Base-by-base conservation (phyloP, 1,284 basidiomycete species). In the Cryptococcus sp. region DNA sequence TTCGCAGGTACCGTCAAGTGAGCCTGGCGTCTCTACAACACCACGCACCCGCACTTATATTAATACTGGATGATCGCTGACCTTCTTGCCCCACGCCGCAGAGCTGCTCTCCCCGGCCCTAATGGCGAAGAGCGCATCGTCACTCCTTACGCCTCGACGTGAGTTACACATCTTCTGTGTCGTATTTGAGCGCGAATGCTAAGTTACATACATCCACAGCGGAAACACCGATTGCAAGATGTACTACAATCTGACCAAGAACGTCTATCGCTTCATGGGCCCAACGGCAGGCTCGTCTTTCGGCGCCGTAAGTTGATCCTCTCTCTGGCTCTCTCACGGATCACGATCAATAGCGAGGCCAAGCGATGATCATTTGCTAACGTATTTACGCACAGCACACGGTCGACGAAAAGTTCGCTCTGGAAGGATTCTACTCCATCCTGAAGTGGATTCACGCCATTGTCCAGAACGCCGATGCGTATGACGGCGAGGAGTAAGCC, bases 1-100 rank as follows among this genome's bases (percentile, higher is more conserved):
- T 78, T 79, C 50, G 74, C 74, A 0, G 78, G 78, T 1, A 75
- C 74, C 2, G 68, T 77, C 55, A 70, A 73, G 68, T 70, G 52
- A 53, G 67, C 59, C 29, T 22, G 6, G 19, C 4, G 25, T n/a
- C 29, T 4, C 29, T 34, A 34, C 29, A 34, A 7, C 2, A 34
- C 29, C 29, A 34, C 29, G 13, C 29, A 4, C 8, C 29, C 8
- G 13, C 2, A 34, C 2, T 34, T 7, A 2, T 2, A 34, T 34
- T 34, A 13, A 34, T 13, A 5, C 5, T 7, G 3, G 8, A 10
- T 13, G 41, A 7, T 29, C 2, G 20, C n/a, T 16, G 49, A 38
- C 29, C 17, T 37, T 22, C 17, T 26, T 20, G 16, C 20, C 25
- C n/a, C 19, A 16, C 48, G 23, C 25, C 43, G 39, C 48, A 72